Evolutionary conservation across 164 flowering plant genomes (phyloP).

Genomic region (Vitis cinerea): DNA sequence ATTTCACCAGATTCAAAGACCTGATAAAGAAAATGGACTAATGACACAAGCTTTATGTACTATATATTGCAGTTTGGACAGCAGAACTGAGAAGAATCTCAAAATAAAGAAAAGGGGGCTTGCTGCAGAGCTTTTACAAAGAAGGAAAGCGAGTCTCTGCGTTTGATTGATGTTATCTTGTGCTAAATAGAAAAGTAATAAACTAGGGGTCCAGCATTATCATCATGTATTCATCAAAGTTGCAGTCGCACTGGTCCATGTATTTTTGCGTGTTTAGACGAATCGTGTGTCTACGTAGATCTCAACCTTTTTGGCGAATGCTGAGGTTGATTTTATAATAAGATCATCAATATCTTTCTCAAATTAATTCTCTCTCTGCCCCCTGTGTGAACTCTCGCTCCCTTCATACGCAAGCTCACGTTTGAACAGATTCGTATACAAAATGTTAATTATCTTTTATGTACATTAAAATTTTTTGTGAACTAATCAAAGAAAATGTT

Average conservation of each 20-base stretch:
- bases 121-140: too few relatives aligned
- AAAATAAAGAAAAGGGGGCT: background rate
- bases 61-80: too few relatives aligned
- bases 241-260: background rate
- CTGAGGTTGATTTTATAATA: background rate
- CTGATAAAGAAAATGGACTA: too few relatives aligned
- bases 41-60: too few relatives aligned
- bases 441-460: too few relatives aligned
- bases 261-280: background rate
- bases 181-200: background rate
- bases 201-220: background rate
- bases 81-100: background rate
- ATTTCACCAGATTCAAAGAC: too few relatives aligned
- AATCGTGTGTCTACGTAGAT: background rate
- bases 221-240: background rate
- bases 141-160: background rate
- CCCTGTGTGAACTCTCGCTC: too few relatives aligned
- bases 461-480: too few relatives aligned
- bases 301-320: background rate
- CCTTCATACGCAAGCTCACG: too few relatives aligned
- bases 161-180: conserved; percentile 7
- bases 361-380: background rate
- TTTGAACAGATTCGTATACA: too few relatives aligned
- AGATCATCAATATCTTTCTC: background rate
- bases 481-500: too few relatives aligned